These are phyloP conservation scores for Inonotus obliquus DNA, from an alignment of 1,284 basidiomycete genomes.

Conservation along the genomic window DNA sequence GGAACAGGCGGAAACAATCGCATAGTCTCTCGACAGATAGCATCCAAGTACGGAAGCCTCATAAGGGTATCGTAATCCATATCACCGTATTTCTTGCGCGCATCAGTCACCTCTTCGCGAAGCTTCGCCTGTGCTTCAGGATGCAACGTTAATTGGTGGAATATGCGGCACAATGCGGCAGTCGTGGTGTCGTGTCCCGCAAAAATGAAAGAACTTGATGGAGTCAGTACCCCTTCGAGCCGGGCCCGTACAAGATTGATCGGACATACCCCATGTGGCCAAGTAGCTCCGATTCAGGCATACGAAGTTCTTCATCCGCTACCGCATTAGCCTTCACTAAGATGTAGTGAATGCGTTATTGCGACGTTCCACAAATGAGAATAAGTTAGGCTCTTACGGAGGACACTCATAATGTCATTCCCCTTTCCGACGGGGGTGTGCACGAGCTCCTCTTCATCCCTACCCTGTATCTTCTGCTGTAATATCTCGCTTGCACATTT, in stretches of 20 bases:
- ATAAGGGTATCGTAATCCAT: constrained; percentile 28
- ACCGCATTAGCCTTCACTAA: constrained; percentile 29
- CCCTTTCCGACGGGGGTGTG: constrained; percentile 25
- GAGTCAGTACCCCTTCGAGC: not conserved
- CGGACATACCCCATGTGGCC: constrained; percentile 29
- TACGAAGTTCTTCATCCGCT: constrained; percentile 27
- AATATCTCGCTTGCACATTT: constrained; percentile 10
- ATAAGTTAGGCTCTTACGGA: constrained; percentile 23
- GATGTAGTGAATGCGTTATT: not conserved
- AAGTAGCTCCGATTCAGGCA: constrained; percentile 29
- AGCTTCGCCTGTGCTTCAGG: constrained; percentile 25
- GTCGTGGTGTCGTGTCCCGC: constrained; percentile 29
- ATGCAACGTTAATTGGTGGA: constrained; percentile 25
- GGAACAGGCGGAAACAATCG: constrained; percentile 19
- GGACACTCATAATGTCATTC: constrained; percentile 30
- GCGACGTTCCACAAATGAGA: not conserved
- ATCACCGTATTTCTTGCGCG: constrained; percentile 21
- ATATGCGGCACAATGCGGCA: constrained; percentile 25
- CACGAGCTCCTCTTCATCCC: constrained; percentile 23
- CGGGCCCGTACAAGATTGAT: constrained; percentile 15
- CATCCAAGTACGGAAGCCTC: constrained; percentile 30
- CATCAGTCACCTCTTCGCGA: constrained; percentile 24
- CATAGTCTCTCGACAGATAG: constrained; percentile 31
- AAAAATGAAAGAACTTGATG: constrained; percentile 26
- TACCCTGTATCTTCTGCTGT: constrained; percentile 22